Evolutionary conservation across 495 filamentous ascomycete species (phyloP).

Genomic region (Immersiella caudata): DNA sequence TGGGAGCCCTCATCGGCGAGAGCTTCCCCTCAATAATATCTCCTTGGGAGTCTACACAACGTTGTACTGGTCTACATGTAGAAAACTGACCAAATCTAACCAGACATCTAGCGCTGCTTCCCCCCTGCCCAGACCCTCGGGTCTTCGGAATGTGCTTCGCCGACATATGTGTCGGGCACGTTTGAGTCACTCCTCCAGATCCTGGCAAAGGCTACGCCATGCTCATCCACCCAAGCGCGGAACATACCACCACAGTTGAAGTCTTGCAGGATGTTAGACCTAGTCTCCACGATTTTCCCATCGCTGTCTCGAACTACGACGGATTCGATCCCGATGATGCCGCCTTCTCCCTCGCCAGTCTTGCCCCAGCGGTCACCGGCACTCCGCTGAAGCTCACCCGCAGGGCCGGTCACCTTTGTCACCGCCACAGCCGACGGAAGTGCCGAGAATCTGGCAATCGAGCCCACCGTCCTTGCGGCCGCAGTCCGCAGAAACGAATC

Average conservation of each 20-base stretch:
- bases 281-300: constrained; percentile 45
- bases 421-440: constrained; percentile 55
- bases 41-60: constrained; percentile 16
- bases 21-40: constrained; percentile 37
- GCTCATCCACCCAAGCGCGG: constrained; percentile 71
- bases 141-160: constrained; percentile 18
- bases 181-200: constrained; percentile 56
- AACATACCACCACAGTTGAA: constrained; percentile 94
- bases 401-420: constrained; percentile 64
- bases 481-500: constrained; percentile 80
- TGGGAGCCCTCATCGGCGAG: constrained; percentile 26
- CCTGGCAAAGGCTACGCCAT: constrained; percentile 63
- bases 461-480: constrained; percentile 72
- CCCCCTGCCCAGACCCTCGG: constrained; percentile 17
- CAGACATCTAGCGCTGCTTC: constrained; percentile 20
- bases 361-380: constrained; percentile 75
- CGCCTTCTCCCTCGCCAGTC: constrained; percentile 81
- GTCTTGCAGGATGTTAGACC: constrained; percentile 62
- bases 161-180: constrained; percentile 20
- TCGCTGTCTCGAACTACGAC: constrained; percentile 47
- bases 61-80: background rate
- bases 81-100: background rate
- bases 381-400: constrained; percentile 74
- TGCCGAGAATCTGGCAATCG: constrained; percentile 66
- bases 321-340: constrained; percentile 84